Percentiles rank a stretch among this genome's conserved stretches.
These are phyloP conservation scores for Arabidopsis lyrata DNA, from an alignment of 441 rosid genomes.

Conservation along the genomic window DNA sequence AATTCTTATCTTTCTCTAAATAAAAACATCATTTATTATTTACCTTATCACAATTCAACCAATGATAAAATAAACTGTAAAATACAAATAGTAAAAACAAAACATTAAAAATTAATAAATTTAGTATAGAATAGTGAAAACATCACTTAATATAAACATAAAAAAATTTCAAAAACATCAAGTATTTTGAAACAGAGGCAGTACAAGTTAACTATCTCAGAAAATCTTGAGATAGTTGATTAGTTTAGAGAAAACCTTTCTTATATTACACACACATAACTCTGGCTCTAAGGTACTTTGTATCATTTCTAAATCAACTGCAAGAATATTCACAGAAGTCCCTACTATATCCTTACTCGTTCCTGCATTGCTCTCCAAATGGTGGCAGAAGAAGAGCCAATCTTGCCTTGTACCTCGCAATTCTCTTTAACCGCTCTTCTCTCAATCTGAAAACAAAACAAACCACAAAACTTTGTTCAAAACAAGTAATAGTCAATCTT, in stretches of 20 bases:
- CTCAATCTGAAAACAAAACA: slow-evolving; percentile 55
- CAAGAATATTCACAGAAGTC: slow-evolving; percentile 24
- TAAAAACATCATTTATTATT: no score
- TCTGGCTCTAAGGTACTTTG: slow-evolving; percentile 29
- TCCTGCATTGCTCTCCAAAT: slow-evolving; percentile 65
- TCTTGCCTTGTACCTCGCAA: slow-evolving; percentile 83
- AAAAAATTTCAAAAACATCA: no score
- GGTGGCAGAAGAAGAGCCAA: slow-evolving; percentile 89
- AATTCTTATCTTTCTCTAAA: no score
- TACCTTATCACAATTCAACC: no score
- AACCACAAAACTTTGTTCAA: slow-evolving; percentile 5
- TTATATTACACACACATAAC: background rate
- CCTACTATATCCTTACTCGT: slow-evolving; percentile 45
- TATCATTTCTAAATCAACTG: slow-evolving; percentile 11
- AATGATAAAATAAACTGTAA: no score
- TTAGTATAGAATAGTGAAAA: no score
- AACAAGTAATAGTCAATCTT: background rate
- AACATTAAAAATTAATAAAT: no score
- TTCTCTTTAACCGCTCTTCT: slow-evolving; percentile 70
- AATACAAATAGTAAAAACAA: no score
- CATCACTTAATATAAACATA: no score
- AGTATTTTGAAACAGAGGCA: no score
- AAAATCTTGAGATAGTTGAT: slow-evolving; percentile 1
- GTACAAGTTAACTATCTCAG: slow-evolving; percentile 6
- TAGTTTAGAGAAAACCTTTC: background rate